Evolutionary conservation across 2,329 filamentous ascomycete genomes (phyloP).

Genomic region (Aspergillus hortae): DNA sequence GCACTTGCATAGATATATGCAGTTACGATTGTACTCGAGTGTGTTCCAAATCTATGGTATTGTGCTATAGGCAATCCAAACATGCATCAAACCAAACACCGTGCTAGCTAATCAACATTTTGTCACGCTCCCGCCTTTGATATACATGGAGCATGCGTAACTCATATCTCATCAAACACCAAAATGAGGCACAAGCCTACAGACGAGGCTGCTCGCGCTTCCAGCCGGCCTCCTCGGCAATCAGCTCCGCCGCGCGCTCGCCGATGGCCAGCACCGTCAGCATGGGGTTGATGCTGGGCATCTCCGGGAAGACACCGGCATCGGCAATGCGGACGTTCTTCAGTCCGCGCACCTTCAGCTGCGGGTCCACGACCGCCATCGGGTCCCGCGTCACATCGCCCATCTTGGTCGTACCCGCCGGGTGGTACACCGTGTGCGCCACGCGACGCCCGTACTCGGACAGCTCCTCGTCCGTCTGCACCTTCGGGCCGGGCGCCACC

Average conservation of each 20-base stretch:
- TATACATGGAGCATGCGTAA: background rate
- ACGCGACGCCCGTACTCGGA: constrained; percentile 76
- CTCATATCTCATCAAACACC: constrained; percentile 1
- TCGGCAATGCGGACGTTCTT: constrained; percentile 76
- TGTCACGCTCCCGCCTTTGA: background rate
- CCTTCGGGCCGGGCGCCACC: constrained; percentile 69
- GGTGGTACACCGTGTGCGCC: constrained; percentile 88
- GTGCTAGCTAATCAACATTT: background rate
- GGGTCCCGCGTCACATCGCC: constrained; percentile 66
- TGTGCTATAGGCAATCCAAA: background rate
- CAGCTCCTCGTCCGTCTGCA: constrained; percentile 75
- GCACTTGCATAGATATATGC: too few species aligned
- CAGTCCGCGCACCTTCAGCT: constrained; percentile 69
- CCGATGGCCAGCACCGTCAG: constrained; percentile 80
- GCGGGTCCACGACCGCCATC: constrained; percentile 74
- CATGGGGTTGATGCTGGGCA: constrained; percentile 87
- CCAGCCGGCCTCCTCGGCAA: constrained; percentile 70
- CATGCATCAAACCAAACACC: background rate
- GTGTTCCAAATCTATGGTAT: background rate
- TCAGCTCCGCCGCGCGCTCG: constrained; percentile 79
- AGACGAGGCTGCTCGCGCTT: constrained; percentile 49
- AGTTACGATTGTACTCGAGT: background rate
- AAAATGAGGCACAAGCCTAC: constrained; percentile 1
- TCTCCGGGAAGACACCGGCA: constrained; percentile 83
- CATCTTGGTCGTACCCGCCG: constrained; percentile 88